These are phyloP conservation scores for Sporothrix pallida DNA, from an alignment of 2,329 filamentous ascomycete genomes.

Conservation along the genomic window DNA sequence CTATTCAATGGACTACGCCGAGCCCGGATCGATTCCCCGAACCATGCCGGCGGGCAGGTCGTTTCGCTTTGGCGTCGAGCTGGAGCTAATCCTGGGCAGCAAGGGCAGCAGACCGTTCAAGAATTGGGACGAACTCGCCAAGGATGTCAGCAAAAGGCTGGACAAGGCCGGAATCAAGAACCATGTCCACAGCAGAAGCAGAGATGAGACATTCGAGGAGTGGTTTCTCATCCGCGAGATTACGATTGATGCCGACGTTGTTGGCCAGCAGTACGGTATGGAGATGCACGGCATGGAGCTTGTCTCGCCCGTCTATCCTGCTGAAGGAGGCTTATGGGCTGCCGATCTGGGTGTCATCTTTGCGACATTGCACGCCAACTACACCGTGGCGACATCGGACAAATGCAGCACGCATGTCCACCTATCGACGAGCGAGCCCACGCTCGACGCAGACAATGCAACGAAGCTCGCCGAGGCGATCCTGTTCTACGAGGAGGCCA, in stretches of 20 bases:
- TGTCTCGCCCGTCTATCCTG: constrained; percentile 47
- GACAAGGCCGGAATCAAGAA: constrained; percentile 44
- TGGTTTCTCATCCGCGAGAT: constrained; percentile 50
- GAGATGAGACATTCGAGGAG: constrained; percentile 44
- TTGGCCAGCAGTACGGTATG: constrained; percentile 43
- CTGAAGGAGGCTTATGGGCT: constrained; percentile 41
- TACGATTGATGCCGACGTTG: constrained; percentile 45
- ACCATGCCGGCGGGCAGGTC: neutral
- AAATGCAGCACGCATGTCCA: constrained; percentile 50
- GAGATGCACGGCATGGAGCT: constrained; percentile 37
- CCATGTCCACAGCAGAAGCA: constrained; percentile 44
- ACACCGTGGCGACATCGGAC: constrained; percentile 39
- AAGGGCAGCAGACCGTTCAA: constrained; percentile 43
- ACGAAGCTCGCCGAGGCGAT: constrained; percentile 43
- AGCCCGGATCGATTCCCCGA: no score
- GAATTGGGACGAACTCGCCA: constrained; percentile 45
- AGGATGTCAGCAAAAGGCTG: constrained; percentile 46
- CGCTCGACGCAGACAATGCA: constrained; percentile 42
- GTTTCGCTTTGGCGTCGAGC: constrained; percentile 48
- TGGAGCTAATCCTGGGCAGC: constrained; percentile 47
- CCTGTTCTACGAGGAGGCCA: constrained; percentile 46
- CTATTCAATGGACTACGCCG: no score
- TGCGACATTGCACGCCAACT: constrained; percentile 40
- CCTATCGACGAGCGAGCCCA: constrained; percentile 41
- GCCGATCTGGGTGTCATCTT: constrained; percentile 45